phyloP scores from a whole-genome alignment of 352 stramenopile genomes.

The Phytophthora citricola region DNA sequence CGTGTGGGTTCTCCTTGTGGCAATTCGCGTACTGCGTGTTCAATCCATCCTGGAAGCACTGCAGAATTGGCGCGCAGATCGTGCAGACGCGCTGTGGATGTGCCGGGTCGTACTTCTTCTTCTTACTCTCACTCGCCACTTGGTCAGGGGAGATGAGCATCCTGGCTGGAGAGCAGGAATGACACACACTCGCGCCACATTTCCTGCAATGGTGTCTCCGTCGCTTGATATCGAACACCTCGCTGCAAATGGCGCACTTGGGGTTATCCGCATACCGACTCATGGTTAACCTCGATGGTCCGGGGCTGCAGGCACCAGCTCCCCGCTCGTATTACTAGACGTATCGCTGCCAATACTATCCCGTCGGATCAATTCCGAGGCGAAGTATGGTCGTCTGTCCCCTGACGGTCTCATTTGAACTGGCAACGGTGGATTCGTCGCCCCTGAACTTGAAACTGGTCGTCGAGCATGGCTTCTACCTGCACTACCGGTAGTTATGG shows the following conservation, averaged over 20 bases:
- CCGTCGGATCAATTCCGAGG: constrained; percentile 47
- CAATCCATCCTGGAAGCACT: constrained; percentile 74
- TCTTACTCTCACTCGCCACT: constrained; percentile 40
- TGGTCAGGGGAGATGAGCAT: constrained; percentile 85
- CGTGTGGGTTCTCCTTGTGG: constrained; percentile 85
- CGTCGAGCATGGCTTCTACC: constrained; percentile 23
- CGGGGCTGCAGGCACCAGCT: constrained; percentile 24
- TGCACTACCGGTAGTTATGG: not conserved
- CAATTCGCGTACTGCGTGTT: constrained; percentile 81
- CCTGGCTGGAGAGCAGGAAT: constrained; percentile 68
- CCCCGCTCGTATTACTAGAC: constrained; percentile 46
- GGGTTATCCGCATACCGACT: constrained; percentile 63
- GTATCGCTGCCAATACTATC: constrained; percentile 54
- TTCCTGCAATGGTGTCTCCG: constrained; percentile 78
- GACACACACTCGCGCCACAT: constrained; percentile 73
- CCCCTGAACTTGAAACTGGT: constrained; percentile 43
- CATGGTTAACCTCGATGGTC: constrained; percentile 29
- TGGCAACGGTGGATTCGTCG: constrained; percentile 26
- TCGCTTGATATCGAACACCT: constrained; percentile 80
- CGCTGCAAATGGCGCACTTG: constrained; percentile 80
- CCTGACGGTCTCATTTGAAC: constrained; percentile 27
- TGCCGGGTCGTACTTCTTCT: constrained; percentile 76
- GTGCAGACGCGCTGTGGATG: constrained; percentile 84
- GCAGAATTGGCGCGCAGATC: constrained; percentile 78
- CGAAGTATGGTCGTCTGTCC: constrained; percentile 47